Percentiles rank a stretch among this genome's conserved stretches.
phyloP scores from a whole-genome alignment of 495 filamentous ascomycete species.

The Aspergillus haitiensis region DNA sequence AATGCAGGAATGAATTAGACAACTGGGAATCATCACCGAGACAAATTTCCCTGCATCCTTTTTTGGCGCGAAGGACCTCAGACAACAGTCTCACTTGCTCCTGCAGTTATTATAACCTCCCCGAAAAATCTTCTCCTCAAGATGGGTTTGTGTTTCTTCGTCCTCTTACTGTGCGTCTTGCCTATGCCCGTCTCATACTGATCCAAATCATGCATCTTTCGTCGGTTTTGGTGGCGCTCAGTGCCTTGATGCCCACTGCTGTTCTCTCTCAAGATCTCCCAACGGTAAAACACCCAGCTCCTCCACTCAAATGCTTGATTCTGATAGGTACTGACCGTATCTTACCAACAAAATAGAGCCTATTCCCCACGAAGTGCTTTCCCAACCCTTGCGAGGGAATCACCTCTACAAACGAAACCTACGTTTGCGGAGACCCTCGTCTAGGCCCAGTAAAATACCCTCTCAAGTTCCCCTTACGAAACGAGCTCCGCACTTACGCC shows the following conservation, averaged over 20 bases:
- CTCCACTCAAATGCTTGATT: background rate
- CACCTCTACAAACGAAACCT: slow-evolving; percentile 35
- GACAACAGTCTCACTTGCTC: no score
- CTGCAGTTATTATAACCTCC: no score
- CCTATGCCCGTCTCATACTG: background rate
- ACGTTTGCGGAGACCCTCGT: slow-evolving; percentile 53
- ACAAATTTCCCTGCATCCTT: background rate
- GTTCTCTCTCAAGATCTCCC: background rate
- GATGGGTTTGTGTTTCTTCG: no score
- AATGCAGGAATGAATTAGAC: background rate
- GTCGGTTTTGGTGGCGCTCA: background rate
- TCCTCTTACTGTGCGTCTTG: background rate
- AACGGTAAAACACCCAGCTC: background rate
- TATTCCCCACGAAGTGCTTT: slow-evolving; percentile 17
- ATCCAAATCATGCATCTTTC: background rate
- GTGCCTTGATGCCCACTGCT: background rate
- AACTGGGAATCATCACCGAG: no score
- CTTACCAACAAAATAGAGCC: background rate
- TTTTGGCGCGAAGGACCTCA: background rate
- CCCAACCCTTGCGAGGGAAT: slow-evolving; percentile 42
- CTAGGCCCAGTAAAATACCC: slow-evolving; percentile 51
- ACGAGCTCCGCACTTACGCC: slow-evolving; percentile 41
- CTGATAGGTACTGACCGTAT: background rate
- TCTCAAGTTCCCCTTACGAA: slow-evolving; percentile 37
- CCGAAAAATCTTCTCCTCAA: no score